Evolutionary conservation across 305 asterid species (phyloP).

Genomic region (Rubia tinctorum): DNA sequence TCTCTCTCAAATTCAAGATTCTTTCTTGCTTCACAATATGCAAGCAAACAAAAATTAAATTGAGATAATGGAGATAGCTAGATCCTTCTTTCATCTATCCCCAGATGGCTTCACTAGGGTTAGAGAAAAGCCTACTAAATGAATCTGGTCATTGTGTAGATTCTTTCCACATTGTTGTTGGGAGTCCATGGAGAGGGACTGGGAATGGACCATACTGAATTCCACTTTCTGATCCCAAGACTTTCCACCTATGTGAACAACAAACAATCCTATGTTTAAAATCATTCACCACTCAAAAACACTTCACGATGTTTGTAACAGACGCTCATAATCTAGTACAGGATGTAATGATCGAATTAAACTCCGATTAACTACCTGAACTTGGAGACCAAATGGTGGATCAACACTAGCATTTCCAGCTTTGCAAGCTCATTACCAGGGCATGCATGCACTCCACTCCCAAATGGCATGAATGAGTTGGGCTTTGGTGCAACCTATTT

Average conservation of each 20-base stretch:
- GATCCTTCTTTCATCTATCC: not conserved
- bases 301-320: not conserved
- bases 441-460: slow-evolving; percentile 85
- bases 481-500: slow-evolving; percentile 52
- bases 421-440: slow-evolving; percentile 95
- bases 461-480: slow-evolving; percentile 84
- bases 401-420: slow-evolving; percentile 74
- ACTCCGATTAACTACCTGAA: slow-evolving; percentile 65
- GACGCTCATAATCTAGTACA: not conserved
- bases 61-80: not conserved
- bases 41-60: not conserved
- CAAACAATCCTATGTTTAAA: slow-evolving; percentile 23
- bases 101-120: not conserved
- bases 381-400: slow-evolving; percentile 62
- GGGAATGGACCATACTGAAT: slow-evolving; percentile 68
- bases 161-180: slow-evolving; percentile 54
- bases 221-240: slow-evolving; percentile 58
- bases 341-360: too few species aligned
- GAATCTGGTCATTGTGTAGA: slow-evolving; percentile 12
- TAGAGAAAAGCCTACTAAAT: slow-evolving; percentile 5
- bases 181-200: slow-evolving; percentile 66
- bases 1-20: slow-evolving; percentile 15
- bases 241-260: slow-evolving; percentile 50
- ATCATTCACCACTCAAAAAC: not conserved
- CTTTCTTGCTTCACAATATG: slow-evolving; percentile 7